Evolutionary conservation across 2,329 filamentous ascomycete species (phyloP), one percentile per base, ranked within the genome.

Genomic region (Fusarium humuli): DNA sequence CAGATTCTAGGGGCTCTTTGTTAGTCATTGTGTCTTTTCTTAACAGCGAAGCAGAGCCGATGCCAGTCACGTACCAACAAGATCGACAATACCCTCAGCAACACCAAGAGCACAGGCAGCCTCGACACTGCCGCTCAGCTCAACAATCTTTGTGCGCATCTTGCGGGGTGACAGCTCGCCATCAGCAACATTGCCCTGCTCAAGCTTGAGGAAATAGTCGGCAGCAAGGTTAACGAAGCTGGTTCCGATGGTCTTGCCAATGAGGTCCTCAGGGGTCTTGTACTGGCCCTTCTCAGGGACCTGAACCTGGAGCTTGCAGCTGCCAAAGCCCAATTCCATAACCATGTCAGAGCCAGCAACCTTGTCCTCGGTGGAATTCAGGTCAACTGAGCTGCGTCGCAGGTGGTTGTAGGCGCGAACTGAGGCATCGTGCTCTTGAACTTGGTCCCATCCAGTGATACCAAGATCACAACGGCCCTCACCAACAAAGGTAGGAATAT

Each of bases 401-500:
- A 82, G 79, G 77, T 83, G 85, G 65, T 84, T 83, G 46, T 84
- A 77, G 40, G 82, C 79, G 47, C 84, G 82, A 25, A 90, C 83
- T 29, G 83, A 84, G 47, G 91, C 90, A 81, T 94, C 93, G 82
- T 98, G 93, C 82, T 98, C 95, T 67, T 91, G 91, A 50, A 98
- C 94, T 77, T 97, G 94, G 79, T 99, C 96, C 76, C 90, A 89
- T 53, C 96, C 96, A 0, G 96, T 98, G 78, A 99, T 99, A 69
- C 96, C 96, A 18, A 99, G 86, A 78, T 97, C 94, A 49, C 97
- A 94, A 68, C 91, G 91, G 62, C 96, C 96, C 82, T 98, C 94
- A 61, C 95, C 95, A 49, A 99, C 94, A 78, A 98, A 98, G 41
- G 94, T 97, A 7, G 96, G 96, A 78, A 99, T 99, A 80, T 99